Conservation (phyloP, 1,284 basidiomycete genomes). For the Coniophora puteana region DNA sequence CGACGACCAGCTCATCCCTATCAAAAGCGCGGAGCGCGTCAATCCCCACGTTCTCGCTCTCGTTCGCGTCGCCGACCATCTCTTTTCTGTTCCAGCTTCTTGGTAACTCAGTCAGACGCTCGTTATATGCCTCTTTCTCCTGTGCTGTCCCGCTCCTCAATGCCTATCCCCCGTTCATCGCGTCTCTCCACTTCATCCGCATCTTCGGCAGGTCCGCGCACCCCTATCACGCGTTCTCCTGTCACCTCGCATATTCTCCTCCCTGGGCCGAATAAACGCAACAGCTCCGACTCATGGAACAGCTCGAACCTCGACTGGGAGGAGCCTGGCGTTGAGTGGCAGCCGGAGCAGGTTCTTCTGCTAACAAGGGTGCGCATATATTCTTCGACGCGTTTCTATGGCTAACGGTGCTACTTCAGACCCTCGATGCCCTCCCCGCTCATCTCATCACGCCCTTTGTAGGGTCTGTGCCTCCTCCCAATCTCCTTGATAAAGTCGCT, state of each 20-base stretch:
- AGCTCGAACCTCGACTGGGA: slow-evolving; percentile 62
- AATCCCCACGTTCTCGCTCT: too few species aligned
- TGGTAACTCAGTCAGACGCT: slow-evolving; percentile 7
- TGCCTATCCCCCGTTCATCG: slow-evolving; percentile 37
- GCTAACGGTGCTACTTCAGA: slow-evolving; percentile 36
- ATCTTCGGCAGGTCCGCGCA: slow-evolving; percentile 39
- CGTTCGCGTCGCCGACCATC: too few species aligned
- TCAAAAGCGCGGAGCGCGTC: too few species aligned
- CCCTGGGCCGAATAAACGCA: slow-evolving; percentile 50
- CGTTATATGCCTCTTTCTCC: slow-evolving; percentile 40
- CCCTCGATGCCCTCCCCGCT: slow-evolving; percentile 75
- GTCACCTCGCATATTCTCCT: slow-evolving; percentile 44
- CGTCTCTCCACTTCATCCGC: slow-evolving; percentile 30
- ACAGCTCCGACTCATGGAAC: slow-evolving; percentile 79
- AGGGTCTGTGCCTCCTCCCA: slow-evolving; percentile 74
- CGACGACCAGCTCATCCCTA: too few species aligned
- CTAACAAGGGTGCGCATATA: slow-evolving; percentile 54
- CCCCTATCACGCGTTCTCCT: slow-evolving; percentile 45
- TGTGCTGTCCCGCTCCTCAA: slow-evolving; percentile 49
- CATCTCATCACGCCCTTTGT: slow-evolving; percentile 80
- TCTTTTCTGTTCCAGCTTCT: too few species aligned
- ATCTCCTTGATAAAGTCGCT: slow-evolving; percentile 80
- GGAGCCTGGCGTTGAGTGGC: slow-evolving; percentile 69
- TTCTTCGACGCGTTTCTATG: slow-evolving; percentile 8
- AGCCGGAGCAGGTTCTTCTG: slow-evolving; percentile 61